Evolutionary conservation across 768 basidiomycete genomes (phyloP).

Genomic region (Russula ochroleuca): DNA sequence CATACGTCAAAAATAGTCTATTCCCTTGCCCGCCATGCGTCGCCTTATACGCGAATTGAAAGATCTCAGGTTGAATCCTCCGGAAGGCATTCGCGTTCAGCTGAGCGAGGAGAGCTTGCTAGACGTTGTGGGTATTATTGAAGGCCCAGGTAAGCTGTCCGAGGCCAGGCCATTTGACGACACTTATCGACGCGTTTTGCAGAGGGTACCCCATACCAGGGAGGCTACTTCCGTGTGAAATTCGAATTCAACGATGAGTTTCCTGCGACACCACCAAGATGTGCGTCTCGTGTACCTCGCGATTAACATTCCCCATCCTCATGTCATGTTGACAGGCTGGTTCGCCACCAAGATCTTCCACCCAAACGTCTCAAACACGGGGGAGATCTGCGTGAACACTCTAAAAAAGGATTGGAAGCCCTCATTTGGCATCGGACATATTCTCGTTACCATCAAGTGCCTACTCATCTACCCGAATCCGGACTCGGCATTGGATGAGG

Average conservation of each 20-base stretch:
- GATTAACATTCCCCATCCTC: background rate
- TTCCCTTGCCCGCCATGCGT: constrained; percentile 61
- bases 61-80: constrained; percentile 75
- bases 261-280: constrained; percentile 90
- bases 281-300: constrained; percentile 43
- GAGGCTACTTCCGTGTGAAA: constrained; percentile 67
- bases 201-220: constrained; percentile 67
- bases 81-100: constrained; percentile 88
- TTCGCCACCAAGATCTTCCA: constrained; percentile 95
- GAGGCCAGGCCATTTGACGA: background rate
- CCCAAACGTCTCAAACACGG: constrained; percentile 84
- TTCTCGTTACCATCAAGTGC: constrained; percentile 90
- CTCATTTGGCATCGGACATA: constrained; percentile 85
- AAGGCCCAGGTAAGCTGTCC: constrained; percentile 75
- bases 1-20: constrained; percentile 33
- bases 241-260: constrained; percentile 94
- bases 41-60: constrained; percentile 83
- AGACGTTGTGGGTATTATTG: constrained; percentile 81
- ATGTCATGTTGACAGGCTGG: constrained; percentile 52
- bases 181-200: constrained; percentile 18
- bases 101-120: constrained; percentile 86
- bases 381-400: constrained; percentile 96
- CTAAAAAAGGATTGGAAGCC: constrained; percentile 97
- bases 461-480: constrained; percentile 96
- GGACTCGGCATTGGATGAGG: constrained; percentile 93